Evolutionary conservation across 140 eudicot species (phyloP).

Genomic region (Anethum foeniculum): DNA sequence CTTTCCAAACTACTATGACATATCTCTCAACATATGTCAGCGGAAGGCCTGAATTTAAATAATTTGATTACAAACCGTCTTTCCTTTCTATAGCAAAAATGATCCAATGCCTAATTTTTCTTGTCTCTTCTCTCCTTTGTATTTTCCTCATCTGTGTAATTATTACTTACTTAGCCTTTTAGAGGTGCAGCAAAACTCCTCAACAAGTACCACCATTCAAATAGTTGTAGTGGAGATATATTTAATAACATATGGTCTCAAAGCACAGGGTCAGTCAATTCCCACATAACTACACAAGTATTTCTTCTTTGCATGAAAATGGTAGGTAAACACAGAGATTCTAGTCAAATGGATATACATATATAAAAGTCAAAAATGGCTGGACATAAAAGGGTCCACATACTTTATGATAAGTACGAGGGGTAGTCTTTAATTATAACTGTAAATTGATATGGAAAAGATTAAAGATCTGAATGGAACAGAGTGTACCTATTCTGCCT

Average conservation of each 20-base stretch:
- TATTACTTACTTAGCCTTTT: not conserved
- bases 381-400: not conserved
- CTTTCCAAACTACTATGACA: not conserved
- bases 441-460: not conserved
- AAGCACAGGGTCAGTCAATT: not conserved
- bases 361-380: not conserved
- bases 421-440: not conserved
- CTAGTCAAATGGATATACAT: not conserved
- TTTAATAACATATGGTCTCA: not conserved
- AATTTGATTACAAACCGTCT: not conserved
- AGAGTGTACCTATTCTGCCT: conserved; percentile 6
- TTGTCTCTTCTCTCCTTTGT: not conserved
- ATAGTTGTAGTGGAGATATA: not conserved
- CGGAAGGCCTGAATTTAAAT: not conserved
- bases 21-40: not conserved
- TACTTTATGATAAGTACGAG: not conserved
- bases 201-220: not conserved
- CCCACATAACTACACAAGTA: not conserved
- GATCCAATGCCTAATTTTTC: not conserved
- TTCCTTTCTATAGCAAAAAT: not conserved
- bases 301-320: not conserved
- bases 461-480: not conserved
- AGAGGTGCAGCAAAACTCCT: not conserved
- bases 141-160: not conserved
- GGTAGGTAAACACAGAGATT: not conserved